These are phyloP conservation scores for Ophiostoma himal-ulmi DNA, from an alignment of 2,329 filamentous ascomycete genomes.

Conservation along the genomic window DNA sequence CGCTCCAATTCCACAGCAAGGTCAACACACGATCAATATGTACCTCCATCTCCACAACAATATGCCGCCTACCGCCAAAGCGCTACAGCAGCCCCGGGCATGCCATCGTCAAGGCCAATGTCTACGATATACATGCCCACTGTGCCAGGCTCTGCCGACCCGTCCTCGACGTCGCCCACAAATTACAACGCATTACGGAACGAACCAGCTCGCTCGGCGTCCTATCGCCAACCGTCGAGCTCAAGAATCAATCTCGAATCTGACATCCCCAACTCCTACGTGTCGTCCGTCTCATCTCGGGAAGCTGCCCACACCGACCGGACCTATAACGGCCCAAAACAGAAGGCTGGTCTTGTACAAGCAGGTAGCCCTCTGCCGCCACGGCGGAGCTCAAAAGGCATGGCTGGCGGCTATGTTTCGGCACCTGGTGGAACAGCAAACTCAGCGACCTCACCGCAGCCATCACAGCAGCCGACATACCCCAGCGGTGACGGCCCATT, in stretches of 20 bases:
- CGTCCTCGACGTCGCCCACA: slow-evolving; percentile 25
- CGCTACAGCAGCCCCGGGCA: background rate
- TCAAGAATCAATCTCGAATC: slow-evolving; percentile 52
- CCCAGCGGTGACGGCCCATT: slow-evolving; percentile 20
- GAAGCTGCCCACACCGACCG: slow-evolving; percentile 49
- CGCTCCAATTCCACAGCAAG: slow-evolving; percentile 20
- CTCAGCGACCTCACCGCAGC: background rate
- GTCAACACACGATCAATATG: slow-evolving; percentile 20
- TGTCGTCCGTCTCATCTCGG: slow-evolving; percentile 56
- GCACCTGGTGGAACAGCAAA: background rate
- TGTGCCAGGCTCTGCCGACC: slow-evolving; percentile 32
- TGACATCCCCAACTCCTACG: slow-evolving; percentile 45
- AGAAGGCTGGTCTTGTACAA: slow-evolving; percentile 45
- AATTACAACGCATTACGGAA: slow-evolving; percentile 40
- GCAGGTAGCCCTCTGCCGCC: slow-evolving; percentile 63
- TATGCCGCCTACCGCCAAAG: slow-evolving; percentile 25
- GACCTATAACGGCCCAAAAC: slow-evolving; percentile 34
- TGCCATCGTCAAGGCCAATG: slow-evolving; percentile 31
- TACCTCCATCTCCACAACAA: slow-evolving; percentile 21
- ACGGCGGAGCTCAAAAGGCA: slow-evolving; percentile 68
- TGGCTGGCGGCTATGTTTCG: slow-evolving; percentile 50
- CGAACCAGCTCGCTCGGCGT: slow-evolving; percentile 54
- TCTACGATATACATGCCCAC: slow-evolving; percentile 33
- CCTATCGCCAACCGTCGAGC: slow-evolving; percentile 46
- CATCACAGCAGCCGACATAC: slow-evolving; percentile 25